phyloP scores from a whole-genome alignment of 805 yeast species.

The Barnettozyma populi region DNA sequence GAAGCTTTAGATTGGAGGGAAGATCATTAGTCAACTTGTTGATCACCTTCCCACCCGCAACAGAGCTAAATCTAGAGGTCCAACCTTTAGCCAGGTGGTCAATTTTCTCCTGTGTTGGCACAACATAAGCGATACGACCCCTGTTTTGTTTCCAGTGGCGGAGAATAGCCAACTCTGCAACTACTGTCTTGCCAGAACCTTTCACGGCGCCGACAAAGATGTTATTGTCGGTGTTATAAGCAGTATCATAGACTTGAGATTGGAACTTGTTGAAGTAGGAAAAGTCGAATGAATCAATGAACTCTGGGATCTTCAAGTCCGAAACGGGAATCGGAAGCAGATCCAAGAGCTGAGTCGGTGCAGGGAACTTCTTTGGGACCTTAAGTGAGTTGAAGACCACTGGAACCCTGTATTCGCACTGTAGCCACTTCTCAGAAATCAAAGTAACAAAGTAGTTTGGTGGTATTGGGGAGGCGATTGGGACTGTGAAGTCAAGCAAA shows the following conservation, averaged over 20 bases:
- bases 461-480: slow-evolving; percentile 46
- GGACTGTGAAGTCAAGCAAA: slow-evolving; percentile 59
- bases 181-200: slow-evolving; percentile 68
- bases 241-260: slow-evolving; percentile 58
- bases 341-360: slow-evolving; percentile 54
- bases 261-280: slow-evolving; percentile 64
- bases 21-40: slow-evolving; percentile 49
- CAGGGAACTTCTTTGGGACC: slow-evolving; percentile 60
- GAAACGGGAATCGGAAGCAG: slow-evolving; percentile 44
- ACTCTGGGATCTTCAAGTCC: slow-evolving; percentile 45
- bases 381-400: slow-evolving; percentile 46
- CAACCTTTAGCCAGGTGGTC: slow-evolving; percentile 45
- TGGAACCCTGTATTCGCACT: slow-evolving; percentile 60
- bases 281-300: slow-evolving; percentile 40
- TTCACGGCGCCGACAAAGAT: slow-evolving; percentile 66
- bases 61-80: slow-evolving; percentile 40
- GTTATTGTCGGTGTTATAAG: slow-evolving; percentile 54
- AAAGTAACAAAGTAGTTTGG: slow-evolving; percentile 73
- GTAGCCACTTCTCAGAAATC: slow-evolving; percentile 82
- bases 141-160: slow-evolving; percentile 65
- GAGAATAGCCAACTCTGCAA: slow-evolving; percentile 70
- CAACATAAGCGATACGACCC: slow-evolving; percentile 70
- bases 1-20: slow-evolving; percentile 44
- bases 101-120: slow-evolving; percentile 53
- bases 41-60: slow-evolving; percentile 56